Evolutionary conservation across 495 filamentous ascomycete genomes (phyloP), one percentile per base, ranked within the genome.

Genomic region (Hypomontagnella submonticulosa): DNA sequence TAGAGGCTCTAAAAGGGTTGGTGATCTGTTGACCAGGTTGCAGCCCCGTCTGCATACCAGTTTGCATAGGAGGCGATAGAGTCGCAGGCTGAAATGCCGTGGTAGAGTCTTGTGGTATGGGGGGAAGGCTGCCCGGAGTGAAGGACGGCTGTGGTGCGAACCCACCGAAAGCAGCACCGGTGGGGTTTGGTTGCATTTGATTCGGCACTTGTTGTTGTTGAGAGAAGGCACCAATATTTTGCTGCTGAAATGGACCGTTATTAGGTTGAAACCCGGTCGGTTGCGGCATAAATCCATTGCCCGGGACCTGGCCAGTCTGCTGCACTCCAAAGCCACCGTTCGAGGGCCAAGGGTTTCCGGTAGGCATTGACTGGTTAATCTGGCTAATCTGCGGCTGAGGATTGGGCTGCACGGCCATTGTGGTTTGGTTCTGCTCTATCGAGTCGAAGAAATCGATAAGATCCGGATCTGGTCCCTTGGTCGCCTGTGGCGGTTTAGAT

Each of bases 361-460:
- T 69, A 53, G 67, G 59, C 65, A 80, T 74, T 6, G 73, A 59
- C 50, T 77, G 77, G 23, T 65, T 72, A 41, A 69, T 42, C 42
- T 60, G 60, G n/a, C 58, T 43, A 16, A 72, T 61, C 37, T 70
- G 71, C 16, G 16, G 27, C 59, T 77, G 75, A 10, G 69, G 44
- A 48, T 66, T 75, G 12, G 63, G 70, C 34, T 77, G 76, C 18
- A 66, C 71, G 19, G 65, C 76, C 77, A 88, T 88, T 75, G 90
- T 86, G 58, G 93, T 92, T 75, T 94, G 92, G 61, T 94, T 93
- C 69, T 91, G 89, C 69, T 98, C 93, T 71, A 99, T 98, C 1
- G 94, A 94, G 61, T 95, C 95, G 72, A 99, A 99, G 75, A 99
- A 97, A 74, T 99, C 95, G 69, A 99, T 99, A 51, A 99, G 79